Evolutionary conservation across 352 stramenopile genomes (phyloP), one percentile per base, ranked within the genome.

Genomic region (Globisporangium emineosum): DNA sequence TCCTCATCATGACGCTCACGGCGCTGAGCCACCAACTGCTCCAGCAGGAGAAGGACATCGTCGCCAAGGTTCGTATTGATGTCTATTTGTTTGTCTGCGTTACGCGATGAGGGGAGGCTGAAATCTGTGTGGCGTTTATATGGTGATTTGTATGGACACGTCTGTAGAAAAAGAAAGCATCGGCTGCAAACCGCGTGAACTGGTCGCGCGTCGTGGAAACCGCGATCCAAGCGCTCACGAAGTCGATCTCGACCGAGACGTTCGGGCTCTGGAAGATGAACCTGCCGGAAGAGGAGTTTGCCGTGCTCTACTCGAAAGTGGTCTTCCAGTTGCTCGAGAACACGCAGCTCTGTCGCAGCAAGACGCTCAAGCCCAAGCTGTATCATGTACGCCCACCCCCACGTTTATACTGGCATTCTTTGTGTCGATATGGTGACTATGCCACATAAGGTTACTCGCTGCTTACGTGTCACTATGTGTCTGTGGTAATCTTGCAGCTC

Each of bases 201-300:
- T 92, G 83, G 83, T 72, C 70, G 21, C 88, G 88, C 64, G 78
- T 88, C 29, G 69, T 88, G 23, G 83, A 92, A 49, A 78, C 66
- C 12, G 76, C 78, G 17, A 70, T 91, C 51, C 68, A 81, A 4
- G 77, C 78, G 37, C 77, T 93, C 15, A 83, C 57, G 40, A 83
- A 82, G 32, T 91, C 81, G 7, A 74, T 93, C 32, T 81, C 71
- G 62, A 71, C 84, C 10, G 70, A 80, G 42, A 89, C 77, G 2
- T 92, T 92, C 47, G 64, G 67, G 19, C 75, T 94, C 54, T 94
- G 85, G 85, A 79, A 81, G 50, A 91, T 91, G 81, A 91, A 89
- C 23, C 66, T 90, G 5, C 85, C 85, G 1, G 85, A 94, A 61
- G 85, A 92, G 74, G 83, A 92, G 57, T 94, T 94, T 53, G 79